These are phyloP conservation scores for Ustilago trichophora DNA, from an alignment of 1,284 basidiomycete genomes.

Conservation along the genomic window DNA sequence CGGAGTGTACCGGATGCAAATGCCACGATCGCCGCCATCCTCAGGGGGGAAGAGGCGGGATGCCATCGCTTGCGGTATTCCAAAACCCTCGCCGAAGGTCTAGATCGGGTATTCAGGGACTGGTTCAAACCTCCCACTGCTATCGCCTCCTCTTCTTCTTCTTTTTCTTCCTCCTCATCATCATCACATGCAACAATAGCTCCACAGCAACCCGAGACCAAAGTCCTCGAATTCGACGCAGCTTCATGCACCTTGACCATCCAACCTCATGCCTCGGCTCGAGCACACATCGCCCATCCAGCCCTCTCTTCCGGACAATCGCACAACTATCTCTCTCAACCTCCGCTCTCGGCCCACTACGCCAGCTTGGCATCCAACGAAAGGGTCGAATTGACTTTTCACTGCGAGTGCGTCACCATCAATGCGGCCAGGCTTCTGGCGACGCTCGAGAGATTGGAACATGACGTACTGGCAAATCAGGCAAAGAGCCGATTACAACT, in stretches of 20 bases:
- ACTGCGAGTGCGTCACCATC: conserved; percentile 40
- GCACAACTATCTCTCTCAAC: conserved; percentile 43
- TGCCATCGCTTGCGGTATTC: conserved; percentile 40
- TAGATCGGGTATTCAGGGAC: conserved; percentile 54
- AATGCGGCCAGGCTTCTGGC: conserved; percentile 44
- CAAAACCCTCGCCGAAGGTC: conserved; percentile 48
- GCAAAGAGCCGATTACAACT: too few species aligned
- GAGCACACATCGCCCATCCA: conserved; percentile 29
- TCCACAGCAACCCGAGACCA: conserved; percentile 14
- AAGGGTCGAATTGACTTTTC: conserved; percentile 49
- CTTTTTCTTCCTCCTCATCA: too few species aligned
- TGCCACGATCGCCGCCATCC: conserved; percentile 16
- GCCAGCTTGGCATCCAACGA: conserved; percentile 18
- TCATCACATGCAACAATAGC: too few species aligned
- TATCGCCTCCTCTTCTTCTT: neutral
- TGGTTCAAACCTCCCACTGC: conserved; percentile 45
- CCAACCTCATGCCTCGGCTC: conserved; percentile 44
- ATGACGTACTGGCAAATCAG: conserved; percentile 37
- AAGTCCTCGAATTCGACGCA: conserved; percentile 47
- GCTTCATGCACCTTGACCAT: conserved; percentile 43
- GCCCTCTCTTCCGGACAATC: conserved; percentile 33
- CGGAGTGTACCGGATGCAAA: conserved; percentile 14
- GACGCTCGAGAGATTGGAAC: conserved; percentile 42
- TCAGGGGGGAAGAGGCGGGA: conserved; percentile 16
- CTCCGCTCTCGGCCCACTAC: conserved; percentile 31